phyloP scores from a whole-genome alignment of 768 basidiomycete genomes.

The Agrocybe chaxingu region DNA sequence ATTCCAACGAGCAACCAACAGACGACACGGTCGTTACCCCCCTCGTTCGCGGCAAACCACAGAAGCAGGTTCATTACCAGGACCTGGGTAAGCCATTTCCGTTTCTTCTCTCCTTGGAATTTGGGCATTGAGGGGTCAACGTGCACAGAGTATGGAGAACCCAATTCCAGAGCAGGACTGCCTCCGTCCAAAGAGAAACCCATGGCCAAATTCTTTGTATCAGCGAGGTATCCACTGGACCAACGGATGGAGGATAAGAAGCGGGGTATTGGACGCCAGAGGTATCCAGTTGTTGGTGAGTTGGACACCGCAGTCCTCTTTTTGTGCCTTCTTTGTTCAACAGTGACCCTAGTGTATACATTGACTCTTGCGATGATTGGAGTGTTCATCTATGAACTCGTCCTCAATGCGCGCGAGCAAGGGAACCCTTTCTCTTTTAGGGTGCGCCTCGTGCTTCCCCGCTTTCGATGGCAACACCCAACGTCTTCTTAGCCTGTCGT shows the following conservation, averaged over 20 bases:
- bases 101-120: background rate
- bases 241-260: conserved; percentile 89
- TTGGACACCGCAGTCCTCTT: background rate
- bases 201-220: conserved; percentile 39
- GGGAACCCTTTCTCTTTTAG: conserved; percentile 86
- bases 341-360: conserved; percentile 47
- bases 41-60: conserved; percentile 46
- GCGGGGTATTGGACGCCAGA: conserved; percentile 80
- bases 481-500: conserved; percentile 55
- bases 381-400: conserved; percentile 82
- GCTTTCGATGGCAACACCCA: background rate
- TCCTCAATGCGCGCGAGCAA: conserved; percentile 69
- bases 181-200: conserved; percentile 38
- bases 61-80: conserved; percentile 41
- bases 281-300: conserved; percentile 71
- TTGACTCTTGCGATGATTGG: conserved; percentile 66
- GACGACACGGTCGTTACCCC: conserved; percentile 32
- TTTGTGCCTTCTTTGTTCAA: conserved; percentile 8
- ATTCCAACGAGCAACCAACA: conserved; percentile 6
- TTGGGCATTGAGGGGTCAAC: background rate
- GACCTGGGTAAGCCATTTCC: conserved; percentile 46
- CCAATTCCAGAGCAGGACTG: conserved; percentile 22
- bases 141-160: conserved; percentile 62
- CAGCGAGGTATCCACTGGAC: conserved; percentile 58
- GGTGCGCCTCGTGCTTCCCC: conserved; percentile 31